Evolutionary conservation across 108 stramenopile genomes (phyloP), one percentile per base, ranked within the genome.

Genomic region (Pseudonitzschia delicatissima): DNA sequence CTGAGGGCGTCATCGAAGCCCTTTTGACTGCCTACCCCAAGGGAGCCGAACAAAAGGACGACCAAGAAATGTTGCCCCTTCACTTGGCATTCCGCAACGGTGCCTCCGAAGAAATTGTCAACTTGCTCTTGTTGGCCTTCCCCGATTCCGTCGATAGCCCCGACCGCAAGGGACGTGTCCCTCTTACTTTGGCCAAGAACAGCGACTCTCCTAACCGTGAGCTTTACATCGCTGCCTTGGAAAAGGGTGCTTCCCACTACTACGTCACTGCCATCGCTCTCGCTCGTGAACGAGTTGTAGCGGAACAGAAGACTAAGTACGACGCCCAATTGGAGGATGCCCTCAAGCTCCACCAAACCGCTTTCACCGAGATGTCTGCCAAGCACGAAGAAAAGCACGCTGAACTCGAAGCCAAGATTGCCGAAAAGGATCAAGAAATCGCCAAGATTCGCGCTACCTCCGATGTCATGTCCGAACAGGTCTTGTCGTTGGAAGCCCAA

Each of bases 51-150:
- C 69, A 70, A 64, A 87, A 86, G 65, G 93, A 94, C 48, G 93
- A 94, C 48, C 88, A 92, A 72, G 90, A 88, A 34, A 91, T 91
- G 90, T 76, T 92, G 25, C 85, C 93, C 9, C 57, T 94, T 37
- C 93, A 94, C 62, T 69, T 94, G 53, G 88, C 90, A 20, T 90
- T 90, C 58, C 87, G 87, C 33, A 80, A 84, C 34, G 88, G 85
- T 12, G 73, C 78, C 13, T 48, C 68, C 9, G 86, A 79, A 34
- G 64, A 62, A 6, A 62, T 81, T 34, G 83, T 88, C 33, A 67
- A 83, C 26, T 27, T 84, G 31, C 65, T 94, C 28, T 80, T 92
- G 51, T 55, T 76, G 42, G 85, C 90, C 4, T 90, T 77, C 51
- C 93, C 93, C 20, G 74, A 90, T 45, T 84, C 88, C 39, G 71